phyloP scores from a whole-genome alignment of 2,329 filamentous ascomycete genomes.

The Aspergillus sclerotialis region DNA sequence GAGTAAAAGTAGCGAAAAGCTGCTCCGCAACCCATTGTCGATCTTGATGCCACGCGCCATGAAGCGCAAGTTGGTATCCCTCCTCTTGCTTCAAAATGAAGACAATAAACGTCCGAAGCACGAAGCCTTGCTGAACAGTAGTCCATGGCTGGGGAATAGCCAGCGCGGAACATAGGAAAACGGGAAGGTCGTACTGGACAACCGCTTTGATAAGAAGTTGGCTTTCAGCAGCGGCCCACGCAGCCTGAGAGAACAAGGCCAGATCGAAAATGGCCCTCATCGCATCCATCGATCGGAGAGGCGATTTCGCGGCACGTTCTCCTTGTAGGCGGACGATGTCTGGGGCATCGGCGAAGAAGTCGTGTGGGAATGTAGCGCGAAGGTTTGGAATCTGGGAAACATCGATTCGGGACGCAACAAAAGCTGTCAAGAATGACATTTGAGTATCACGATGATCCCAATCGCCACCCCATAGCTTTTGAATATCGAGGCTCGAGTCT shows the following conservation, averaged over 20 bases:
- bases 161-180: conserved; percentile 46
- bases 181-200: conserved; percentile 46
- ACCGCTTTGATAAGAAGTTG: conserved; percentile 54
- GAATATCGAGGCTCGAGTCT: conserved; percentile 67
- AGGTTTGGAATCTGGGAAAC: conserved; percentile 78
- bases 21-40: conserved; percentile 76
- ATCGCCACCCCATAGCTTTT: conserved; percentile 78
- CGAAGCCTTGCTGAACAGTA: conserved; percentile 41
- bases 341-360: conserved; percentile 56
- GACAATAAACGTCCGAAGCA: conserved; percentile 59
- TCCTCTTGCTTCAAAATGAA: conserved; percentile 74
- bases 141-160: conserved; percentile 45
- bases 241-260: conserved; percentile 52
- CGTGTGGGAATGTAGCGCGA: conserved; percentile 64
- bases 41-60: conserved; percentile 87
- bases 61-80: conserved; percentile 79
- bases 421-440: conserved; percentile 86
- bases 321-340: conserved; percentile 55
- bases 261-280: conserved; percentile 61
- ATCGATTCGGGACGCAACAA: conserved; percentile 71
- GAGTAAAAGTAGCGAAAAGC: conserved; percentile 69
- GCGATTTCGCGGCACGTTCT: conserved; percentile 68
- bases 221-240: conserved; percentile 49
- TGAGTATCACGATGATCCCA: conserved; percentile 87
- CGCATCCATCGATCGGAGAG: conserved; percentile 81